Base-by-base conservation (phyloP, 1,284 basidiomycete species). In the Phellinidium pouzarii region DNA sequence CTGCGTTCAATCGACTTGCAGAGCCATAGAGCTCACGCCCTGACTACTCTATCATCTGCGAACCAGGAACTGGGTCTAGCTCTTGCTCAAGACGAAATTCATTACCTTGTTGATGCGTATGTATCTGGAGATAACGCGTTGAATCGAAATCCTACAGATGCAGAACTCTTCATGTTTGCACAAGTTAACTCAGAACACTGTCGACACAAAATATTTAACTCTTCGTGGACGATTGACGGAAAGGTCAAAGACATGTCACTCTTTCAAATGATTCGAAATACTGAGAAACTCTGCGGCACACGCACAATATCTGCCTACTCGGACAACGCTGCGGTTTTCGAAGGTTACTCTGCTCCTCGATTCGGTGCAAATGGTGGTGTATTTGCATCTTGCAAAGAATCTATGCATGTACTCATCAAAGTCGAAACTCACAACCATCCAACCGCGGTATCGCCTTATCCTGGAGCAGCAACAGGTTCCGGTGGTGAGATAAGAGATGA, bases 101-200 rank as follows among this genome's bases (percentile, higher is more conserved):
- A 88, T 61, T 99, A 98, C 68, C 84, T 99, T 58, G 81, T 96
- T 60, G 79, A 91, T 48, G 91, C 91, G 7, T 99, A 94, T 69
- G 77, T 91, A 38, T 75, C 85, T 31, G 84, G 84, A 11, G 65
- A 73, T 20, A 67, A 74, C 6, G 76, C 83, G 1, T 78, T 87
- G 62, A 73, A 74, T 47, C 82, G 92, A 43, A 86, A 92, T 65
- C 94, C 94, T 3, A 98, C 92, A 45, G 95, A 99, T 62, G 94
- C 96, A 11, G 96, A 99, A 67, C 78, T 99, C 17, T 99, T 99
- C 79, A 99, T 99, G 95, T 99, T 99, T 67, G 95, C 96, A 14
- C 96, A 99, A 68, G 95, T 99, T 67, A 99, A 99, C 73, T 98
- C 94, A 38, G 96, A 99, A 71, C 96, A 99, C 68, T 99, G 96